These are phyloP conservation scores for Suhomyces coccinellae DNA, from an alignment of 1,139 yeast genomes.

Conservation along the genomic window DNA sequence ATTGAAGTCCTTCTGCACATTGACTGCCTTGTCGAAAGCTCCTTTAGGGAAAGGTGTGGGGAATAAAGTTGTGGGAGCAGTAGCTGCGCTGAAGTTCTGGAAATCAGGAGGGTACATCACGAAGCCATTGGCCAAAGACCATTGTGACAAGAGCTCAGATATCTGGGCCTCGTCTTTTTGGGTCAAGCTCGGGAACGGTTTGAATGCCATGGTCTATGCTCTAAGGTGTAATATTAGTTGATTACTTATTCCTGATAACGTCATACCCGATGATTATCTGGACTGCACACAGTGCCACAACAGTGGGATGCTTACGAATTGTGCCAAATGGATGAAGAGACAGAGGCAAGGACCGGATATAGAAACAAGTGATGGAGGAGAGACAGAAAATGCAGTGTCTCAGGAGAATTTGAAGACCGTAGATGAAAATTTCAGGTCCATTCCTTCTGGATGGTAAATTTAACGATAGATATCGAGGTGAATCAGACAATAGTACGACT, in stretches of 20 bases:
- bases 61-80: conserved; percentile 84
- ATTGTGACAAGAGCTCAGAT: conserved; percentile 58
- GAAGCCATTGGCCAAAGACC: conserved; percentile 78
- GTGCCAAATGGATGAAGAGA: neutral
- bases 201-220: conserved; percentile 9
- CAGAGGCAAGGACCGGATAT: neutral
- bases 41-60: conserved; percentile 84
- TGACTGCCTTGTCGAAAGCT: conserved; percentile 65
- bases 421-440: too few relatives aligned
- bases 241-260: conserved; percentile 9
- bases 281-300: neutral
- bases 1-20: conserved; percentile 71
- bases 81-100: conserved; percentile 46
- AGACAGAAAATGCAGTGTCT: neutral
- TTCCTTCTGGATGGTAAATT: too few relatives aligned
- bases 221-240: neutral
- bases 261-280: conserved; percentile 3
- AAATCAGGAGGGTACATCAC: conserved; percentile 71
- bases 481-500: too few relatives aligned
- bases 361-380: neutral
- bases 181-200: conserved; percentile 36
- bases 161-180: conserved; percentile 28
- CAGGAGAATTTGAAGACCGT: too few relatives aligned
- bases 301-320: neutral
- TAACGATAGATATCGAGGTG: too few relatives aligned